Evolutionary conservation across 805 yeast genomes (phyloP).

Genomic region (Diddensiella caesifluorescens): DNA sequence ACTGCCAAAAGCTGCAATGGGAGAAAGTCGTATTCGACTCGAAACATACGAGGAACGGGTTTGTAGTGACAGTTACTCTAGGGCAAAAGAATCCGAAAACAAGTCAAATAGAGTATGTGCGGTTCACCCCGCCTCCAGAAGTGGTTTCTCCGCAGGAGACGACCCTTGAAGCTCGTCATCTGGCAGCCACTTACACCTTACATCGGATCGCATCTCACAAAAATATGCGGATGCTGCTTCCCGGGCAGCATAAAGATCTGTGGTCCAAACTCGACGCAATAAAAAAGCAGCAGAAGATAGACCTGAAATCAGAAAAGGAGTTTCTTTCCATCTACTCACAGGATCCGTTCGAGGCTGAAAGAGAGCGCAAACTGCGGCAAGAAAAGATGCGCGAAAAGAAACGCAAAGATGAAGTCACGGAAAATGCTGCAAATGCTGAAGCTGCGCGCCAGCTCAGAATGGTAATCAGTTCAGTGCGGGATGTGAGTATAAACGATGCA

Average conservation of each 20-base stretch:
- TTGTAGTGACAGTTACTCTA: conserved; percentile 58
- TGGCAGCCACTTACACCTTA: conserved; percentile 83
- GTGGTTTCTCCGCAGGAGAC: conserved; percentile 65
- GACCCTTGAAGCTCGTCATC: conserved; percentile 82
- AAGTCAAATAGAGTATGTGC: conserved; percentile 54
- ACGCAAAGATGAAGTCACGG: too few species aligned
- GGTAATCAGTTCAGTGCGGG: conserved; percentile 5
- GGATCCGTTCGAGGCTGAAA: conserved; percentile 69
- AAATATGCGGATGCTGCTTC: conserved; percentile 81
- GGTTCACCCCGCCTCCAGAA: conserved; percentile 47
- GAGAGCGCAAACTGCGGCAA: conserved; percentile 57
- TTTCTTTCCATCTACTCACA: conserved; percentile 53
- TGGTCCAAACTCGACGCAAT: conserved; percentile 71
- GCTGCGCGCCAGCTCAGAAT: conserved; percentile 9
- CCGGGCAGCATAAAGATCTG: conserved; percentile 69
- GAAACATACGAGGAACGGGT: conserved; percentile 46
- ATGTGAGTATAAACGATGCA: not conserved
- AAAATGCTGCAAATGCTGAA: conserved; percentile 12
- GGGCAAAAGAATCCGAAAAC: conserved; percentile 79
- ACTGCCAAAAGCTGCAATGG: conserved; percentile 87
- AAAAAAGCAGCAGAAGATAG: conserved; percentile 48
- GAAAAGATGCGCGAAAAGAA: conserved; percentile 14
- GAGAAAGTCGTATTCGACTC: conserved; percentile 75
- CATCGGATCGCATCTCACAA: conserved; percentile 75
- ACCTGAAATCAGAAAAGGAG: conserved; percentile 39